These are phyloP conservation scores for Tetrapisispora fleetii DNA, from an alignment of 805 yeast species.

Conservation along the genomic window DNA sequence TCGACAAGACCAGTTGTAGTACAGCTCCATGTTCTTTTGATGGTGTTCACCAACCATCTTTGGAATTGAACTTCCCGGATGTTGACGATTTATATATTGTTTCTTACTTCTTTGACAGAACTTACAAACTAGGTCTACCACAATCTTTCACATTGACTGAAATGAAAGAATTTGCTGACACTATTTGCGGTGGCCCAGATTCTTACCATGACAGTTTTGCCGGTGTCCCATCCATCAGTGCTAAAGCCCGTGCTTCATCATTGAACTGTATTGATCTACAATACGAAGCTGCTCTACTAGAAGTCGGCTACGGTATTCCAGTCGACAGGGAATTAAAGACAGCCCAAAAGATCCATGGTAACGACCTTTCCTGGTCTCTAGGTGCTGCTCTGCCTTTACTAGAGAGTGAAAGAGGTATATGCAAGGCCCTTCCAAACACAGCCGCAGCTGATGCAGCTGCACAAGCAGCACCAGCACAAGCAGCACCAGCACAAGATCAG, in stretches of 20 bases:
- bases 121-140: slow-evolving; percentile 93
- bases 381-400: slow-evolving; percentile 94
- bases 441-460: no score
- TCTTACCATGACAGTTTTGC: slow-evolving; percentile 60
- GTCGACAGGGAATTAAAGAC: slow-evolving; percentile 81
- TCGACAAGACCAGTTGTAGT: slow-evolving; percentile 76
- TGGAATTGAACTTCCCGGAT: slow-evolving; percentile 63
- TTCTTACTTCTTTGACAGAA: slow-evolving; percentile 91
- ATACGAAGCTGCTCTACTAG: slow-evolving; percentile 84
- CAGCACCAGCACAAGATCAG: no score
- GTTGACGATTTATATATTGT: slow-evolving; percentile 76
- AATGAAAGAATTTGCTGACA: slow-evolving; percentile 65
- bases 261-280: slow-evolving; percentile 90
- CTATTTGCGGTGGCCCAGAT: slow-evolving; percentile 76
- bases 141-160: slow-evolving; percentile 77
- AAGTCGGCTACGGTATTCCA: slow-evolving; percentile 96
- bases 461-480: no score
- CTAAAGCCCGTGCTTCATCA: slow-evolving; percentile 65
- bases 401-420: slow-evolving; percentile 67
- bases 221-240: slow-evolving; percentile 58
- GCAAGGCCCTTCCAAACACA: slow-evolving; percentile 24
- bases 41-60: slow-evolving; percentile 94
- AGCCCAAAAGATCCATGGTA: slow-evolving; percentile 78
- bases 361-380: slow-evolving; percentile 96
- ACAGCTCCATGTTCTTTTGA: slow-evolving; percentile 86